These are phyloP conservation scores for Sporisorium scitamineum DNA, from an alignment of 1,284 basidiomycete genomes.

Conservation along the genomic window DNA sequence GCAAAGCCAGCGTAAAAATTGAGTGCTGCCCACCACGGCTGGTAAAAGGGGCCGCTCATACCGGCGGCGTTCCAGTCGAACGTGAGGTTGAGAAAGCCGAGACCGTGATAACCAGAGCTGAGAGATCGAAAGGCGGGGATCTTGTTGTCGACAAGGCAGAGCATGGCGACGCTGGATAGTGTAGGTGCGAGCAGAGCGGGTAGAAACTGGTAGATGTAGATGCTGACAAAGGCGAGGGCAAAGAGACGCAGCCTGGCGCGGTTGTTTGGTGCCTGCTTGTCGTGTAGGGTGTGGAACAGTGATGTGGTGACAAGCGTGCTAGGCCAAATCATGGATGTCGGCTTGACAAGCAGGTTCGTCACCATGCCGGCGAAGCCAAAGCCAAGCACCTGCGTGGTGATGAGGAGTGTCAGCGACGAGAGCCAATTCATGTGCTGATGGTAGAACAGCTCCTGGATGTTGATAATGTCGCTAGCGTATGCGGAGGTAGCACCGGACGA, in stretches of 20 bases:
- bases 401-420: slow-evolving; percentile 61
- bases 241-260: slow-evolving; percentile 71
- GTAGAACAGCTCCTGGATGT: slow-evolving; percentile 68
- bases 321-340: slow-evolving; percentile 71
- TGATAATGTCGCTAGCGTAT: slow-evolving; percentile 69
- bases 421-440: slow-evolving; percentile 65
- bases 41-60: slow-evolving; percentile 71
- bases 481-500: slow-evolving; percentile 70
- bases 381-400: slow-evolving; percentile 67
- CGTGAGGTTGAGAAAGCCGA: slow-evolving; percentile 72
- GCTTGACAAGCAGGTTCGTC: slow-evolving; percentile 66
- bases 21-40: slow-evolving; percentile 72
- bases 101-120: slow-evolving; percentile 72
- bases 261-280: slow-evolving; percentile 67
- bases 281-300: slow-evolving; percentile 73
- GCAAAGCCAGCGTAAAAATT: slow-evolving; percentile 67
- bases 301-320: slow-evolving; percentile 72
- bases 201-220: slow-evolving; percentile 72
- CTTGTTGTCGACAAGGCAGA: slow-evolving; percentile 71
- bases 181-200: slow-evolving; percentile 72
- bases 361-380: slow-evolving; percentile 68
- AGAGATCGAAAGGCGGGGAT: slow-evolving; percentile 71
- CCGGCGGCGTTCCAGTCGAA: slow-evolving; percentile 73
- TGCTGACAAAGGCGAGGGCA: slow-evolving; percentile 69
- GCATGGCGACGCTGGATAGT: slow-evolving; percentile 71